These are phyloP conservation scores for Pittosporum tobira DNA, from an alignment of 129 eudicot genomes.

Conservation along the genomic window DNA sequence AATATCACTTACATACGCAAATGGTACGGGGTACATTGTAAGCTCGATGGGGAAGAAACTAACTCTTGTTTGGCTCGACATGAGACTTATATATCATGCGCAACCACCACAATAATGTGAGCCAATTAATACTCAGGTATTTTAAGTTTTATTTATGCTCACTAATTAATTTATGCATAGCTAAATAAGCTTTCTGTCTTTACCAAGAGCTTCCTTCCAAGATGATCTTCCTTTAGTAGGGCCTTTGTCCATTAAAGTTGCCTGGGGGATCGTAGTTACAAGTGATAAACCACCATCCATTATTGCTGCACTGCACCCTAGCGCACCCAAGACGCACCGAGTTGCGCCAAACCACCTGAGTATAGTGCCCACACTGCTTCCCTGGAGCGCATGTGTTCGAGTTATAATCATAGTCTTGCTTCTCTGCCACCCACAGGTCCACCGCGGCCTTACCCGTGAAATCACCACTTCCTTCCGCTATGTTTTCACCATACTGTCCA, in stretches of 20 bases:
- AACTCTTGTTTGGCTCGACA: no score
- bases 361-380: constrained; percentile 36
- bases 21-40: no score
- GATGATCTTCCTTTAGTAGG: no score
- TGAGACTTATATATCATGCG: no score
- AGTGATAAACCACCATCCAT: constrained; percentile 22
- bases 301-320: constrained; percentile 26
- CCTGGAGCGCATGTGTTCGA: constrained; percentile 30
- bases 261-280: constrained; percentile 38
- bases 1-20: no score
- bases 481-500: constrained; percentile 46
- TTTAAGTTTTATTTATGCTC: no score
- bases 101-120: no score
- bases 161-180: no score
- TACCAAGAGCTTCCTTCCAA: no score
- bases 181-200: no score
- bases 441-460: constrained; percentile 22
- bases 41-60: no score
- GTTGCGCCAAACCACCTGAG: constrained; percentile 44
- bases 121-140: no score
- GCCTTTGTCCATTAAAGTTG: not conserved
- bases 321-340: constrained; percentile 39
- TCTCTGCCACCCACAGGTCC: constrained; percentile 45
- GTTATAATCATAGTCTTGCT: constrained; percentile 23
- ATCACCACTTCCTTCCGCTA: constrained; percentile 9